Evolutionary conservation across 495 filamentous ascomycete species (phyloP), one percentile per base, ranked within the genome.

Genomic region (Talaromyces nanjingensis): DNA sequence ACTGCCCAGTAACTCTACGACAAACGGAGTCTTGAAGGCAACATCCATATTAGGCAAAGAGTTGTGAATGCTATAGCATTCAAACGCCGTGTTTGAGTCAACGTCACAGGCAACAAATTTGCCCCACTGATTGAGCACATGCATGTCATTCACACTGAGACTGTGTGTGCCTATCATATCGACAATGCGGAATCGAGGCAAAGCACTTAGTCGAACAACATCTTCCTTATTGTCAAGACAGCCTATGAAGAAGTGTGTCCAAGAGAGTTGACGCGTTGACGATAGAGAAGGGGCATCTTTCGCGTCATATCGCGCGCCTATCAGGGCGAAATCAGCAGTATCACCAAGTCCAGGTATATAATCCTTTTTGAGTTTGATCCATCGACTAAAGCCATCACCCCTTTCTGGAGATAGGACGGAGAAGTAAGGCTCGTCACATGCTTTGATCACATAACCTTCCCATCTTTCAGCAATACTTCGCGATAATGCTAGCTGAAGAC

Each of bases 301-400:
- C 11, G 84, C 74, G 65, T 88, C 83, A 65, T 87, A 91, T 2
- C 82, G 81, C 6, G 82, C 91, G 4, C 90, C 92, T 34, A 96
- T 74, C 6, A 93, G 80, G 1, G 88, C 85, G 66, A 96, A 89
- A 71, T 96, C 92, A 1, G 89, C 86, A 47, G 90, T 87, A 67
- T 96, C 91, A 1, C 91, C 92, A 66, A 92, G 81, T 6, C 86
- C 84, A 20, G 77, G 78, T n/a, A 96, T 88, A 64, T 96, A 96
- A 67, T 96, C 91, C 66, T 93, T 96, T 71, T 96, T 96, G 29
- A 96, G 70, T 73, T 96, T 96, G 68, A 96, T 89, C 74, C 86
- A 88, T 27, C 81, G 80, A 59, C 79, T 80, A 37, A 66, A 76
- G 37, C 73, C 80, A 33, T 58, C 63, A 20, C 71, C 52, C 56